phyloP scores from a whole-genome alignment of 257 asterid genomes.

The Voacanga thouarsii region DNA sequence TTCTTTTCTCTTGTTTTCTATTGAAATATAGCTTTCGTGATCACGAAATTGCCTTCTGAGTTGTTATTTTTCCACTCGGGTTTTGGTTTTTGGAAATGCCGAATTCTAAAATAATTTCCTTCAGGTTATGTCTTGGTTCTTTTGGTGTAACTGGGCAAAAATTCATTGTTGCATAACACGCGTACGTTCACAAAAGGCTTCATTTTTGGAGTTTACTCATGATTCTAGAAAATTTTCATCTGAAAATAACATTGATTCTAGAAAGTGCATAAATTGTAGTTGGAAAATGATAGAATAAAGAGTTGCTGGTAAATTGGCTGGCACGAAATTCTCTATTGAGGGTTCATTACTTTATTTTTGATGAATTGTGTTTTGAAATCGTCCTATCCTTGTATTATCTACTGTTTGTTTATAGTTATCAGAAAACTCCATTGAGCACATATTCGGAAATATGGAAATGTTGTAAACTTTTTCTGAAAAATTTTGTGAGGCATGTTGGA shows the following conservation, averaged over 20 bases:
- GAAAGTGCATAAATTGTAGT: background rate
- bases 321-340: background rate
- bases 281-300: background rate
- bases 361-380: background rate
- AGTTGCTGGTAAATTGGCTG: background rate
- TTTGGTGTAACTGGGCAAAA: background rate
- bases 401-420: too few species aligned
- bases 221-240: background rate
- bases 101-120: background rate
- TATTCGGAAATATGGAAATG: background rate
- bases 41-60: background rate
- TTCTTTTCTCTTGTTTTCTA: background rate
- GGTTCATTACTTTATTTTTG: background rate
- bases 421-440: background rate
- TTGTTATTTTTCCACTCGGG: background rate
- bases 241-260: background rate
- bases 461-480: background rate
- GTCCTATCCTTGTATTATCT: background rate
- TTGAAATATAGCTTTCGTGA: background rate
- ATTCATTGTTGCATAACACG: background rate
- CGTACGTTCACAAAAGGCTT: background rate
- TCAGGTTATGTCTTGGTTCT: background rate
- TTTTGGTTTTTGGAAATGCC: background rate
- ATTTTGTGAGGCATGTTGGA: background rate
- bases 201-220: background rate